Conservation (phyloP, 2,329 filamentous ascomycete genomes). For the Paracorniculantispora psalliotae region DNA sequence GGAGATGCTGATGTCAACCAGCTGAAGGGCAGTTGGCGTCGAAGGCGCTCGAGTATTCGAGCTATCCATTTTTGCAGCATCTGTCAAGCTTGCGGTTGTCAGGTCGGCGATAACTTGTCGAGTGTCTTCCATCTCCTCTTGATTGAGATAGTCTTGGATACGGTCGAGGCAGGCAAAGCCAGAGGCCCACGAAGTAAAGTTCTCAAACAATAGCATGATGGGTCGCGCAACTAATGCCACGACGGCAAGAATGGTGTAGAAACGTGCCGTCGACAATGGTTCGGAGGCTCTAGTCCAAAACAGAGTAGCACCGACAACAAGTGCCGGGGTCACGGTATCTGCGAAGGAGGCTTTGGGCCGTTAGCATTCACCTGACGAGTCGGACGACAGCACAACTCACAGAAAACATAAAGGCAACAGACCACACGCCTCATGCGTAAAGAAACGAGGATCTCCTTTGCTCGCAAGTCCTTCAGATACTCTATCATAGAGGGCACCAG, state of each 20-base stretch:
- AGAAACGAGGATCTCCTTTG: neutral
- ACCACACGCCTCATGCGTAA: neutral
- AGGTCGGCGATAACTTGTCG: neutral
- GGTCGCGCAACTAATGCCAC: neutral
- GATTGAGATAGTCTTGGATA: neutral
- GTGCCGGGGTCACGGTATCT: neutral
- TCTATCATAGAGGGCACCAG: neutral
- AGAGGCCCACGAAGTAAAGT: neutral
- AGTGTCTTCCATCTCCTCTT: neutral
- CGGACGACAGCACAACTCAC: neutral
- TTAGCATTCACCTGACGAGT: neutral
- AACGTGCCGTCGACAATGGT: neutral
- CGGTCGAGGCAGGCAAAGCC: neutral
- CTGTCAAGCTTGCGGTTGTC: neutral
- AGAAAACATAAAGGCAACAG: neutral
- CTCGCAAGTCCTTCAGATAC: neutral
- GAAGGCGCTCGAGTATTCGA: neutral
- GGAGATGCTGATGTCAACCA: neutral
- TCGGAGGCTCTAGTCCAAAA: conserved; percentile 5
- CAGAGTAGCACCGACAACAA: neutral
- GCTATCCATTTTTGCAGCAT: neutral
- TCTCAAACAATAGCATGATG: neutral
- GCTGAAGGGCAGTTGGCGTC: neutral
- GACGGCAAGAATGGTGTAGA: conserved; percentile 4
- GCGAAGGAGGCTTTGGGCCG: neutral